phyloP scores from a whole-genome alignment of 345 rosid genomes.

The Streptanthus diversifolius region DNA sequence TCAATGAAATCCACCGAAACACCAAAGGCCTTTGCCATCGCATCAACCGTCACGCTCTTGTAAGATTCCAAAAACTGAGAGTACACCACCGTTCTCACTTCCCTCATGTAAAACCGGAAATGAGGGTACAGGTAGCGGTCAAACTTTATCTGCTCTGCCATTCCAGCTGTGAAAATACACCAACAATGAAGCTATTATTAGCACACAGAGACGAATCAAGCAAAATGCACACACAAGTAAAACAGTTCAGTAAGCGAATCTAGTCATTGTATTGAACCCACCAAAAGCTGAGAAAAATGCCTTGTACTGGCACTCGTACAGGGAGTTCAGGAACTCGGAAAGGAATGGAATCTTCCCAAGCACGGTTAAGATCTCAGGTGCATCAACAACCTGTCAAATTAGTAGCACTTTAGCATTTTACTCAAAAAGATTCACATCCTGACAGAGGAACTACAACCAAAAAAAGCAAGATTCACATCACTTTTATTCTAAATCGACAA shows the following conservation, averaged over 20 bases:
- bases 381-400: slow-evolving; percentile 82
- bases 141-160: slow-evolving; percentile 80
- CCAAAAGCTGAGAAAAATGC: slow-evolving; percentile 93
- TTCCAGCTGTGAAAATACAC: slow-evolving; percentile 55
- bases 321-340: slow-evolving; percentile 86
- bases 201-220: neutral
- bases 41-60: slow-evolving; percentile 94
- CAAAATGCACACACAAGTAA: neutral
- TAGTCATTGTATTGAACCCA: slow-evolving; percentile 35
- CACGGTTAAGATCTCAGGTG: slow-evolving; percentile 98
- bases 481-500: neutral
- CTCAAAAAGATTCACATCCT: neutral
- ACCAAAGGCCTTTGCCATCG: slow-evolving; percentile 98
- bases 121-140: slow-evolving; percentile 90
- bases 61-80: slow-evolving; percentile 96
- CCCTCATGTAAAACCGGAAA: slow-evolving; percentile 98
- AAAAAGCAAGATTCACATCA: neutral
- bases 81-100: slow-evolving; percentile 87
- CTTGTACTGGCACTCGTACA: slow-evolving; percentile 90
- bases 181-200: neutral
- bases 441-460: neutral
- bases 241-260: neutral
- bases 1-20: slow-evolving; percentile 92
- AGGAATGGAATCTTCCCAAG: slow-evolving; percentile 87
- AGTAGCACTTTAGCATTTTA: neutral